These are phyloP conservation scores for Tylopilus sp. DNA, from an alignment of 768 basidiomycete genomes.

Conservation along the genomic window DNA sequence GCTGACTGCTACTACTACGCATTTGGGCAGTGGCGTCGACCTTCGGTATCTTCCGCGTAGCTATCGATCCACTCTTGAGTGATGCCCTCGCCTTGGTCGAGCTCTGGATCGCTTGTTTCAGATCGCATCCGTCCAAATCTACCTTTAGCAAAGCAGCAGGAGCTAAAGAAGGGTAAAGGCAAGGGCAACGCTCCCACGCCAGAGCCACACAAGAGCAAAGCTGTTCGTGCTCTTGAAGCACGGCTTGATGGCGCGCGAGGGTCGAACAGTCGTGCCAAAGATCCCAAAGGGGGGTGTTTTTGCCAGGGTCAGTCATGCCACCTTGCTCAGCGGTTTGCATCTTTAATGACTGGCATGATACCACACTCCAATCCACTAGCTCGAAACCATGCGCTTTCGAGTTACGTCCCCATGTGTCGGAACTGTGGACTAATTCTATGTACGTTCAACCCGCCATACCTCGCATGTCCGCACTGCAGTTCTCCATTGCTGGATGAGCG, in stretches of 20 bases:
- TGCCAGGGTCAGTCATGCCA: too few species aligned
- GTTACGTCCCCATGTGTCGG: conserved; percentile 53
- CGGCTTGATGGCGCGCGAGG: too few species aligned
- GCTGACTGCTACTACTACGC: too few species aligned
- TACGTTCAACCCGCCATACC: conserved; percentile 48
- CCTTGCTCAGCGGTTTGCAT: too few species aligned
- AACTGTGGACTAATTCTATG: conserved; percentile 65
- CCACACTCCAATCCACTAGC: too few species aligned
- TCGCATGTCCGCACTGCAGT: conserved; percentile 54
- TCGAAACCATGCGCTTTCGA: conserved; percentile 57
- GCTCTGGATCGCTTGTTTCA: conserved; percentile 49
- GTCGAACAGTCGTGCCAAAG: too few species aligned
- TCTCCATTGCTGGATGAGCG: conserved; percentile 35
- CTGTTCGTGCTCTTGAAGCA: too few species aligned
- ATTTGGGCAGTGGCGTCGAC: too few species aligned
- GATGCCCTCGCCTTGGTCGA: conserved; percentile 24
- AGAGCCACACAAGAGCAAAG: too few species aligned
- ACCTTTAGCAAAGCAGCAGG: conserved; percentile 12
- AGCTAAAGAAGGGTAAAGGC: conserved; percentile 27
- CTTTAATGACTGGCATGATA: too few species aligned
- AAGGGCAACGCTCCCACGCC: conserved; percentile 40
- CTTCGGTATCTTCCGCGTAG: neutral
- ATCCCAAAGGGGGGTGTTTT: too few species aligned
- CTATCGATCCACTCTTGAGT: neutral
- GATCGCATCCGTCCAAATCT: conserved; percentile 45